Conservation (phyloP, 2,329 filamentous ascomycete species). For the Claviceps sp. region DNA sequence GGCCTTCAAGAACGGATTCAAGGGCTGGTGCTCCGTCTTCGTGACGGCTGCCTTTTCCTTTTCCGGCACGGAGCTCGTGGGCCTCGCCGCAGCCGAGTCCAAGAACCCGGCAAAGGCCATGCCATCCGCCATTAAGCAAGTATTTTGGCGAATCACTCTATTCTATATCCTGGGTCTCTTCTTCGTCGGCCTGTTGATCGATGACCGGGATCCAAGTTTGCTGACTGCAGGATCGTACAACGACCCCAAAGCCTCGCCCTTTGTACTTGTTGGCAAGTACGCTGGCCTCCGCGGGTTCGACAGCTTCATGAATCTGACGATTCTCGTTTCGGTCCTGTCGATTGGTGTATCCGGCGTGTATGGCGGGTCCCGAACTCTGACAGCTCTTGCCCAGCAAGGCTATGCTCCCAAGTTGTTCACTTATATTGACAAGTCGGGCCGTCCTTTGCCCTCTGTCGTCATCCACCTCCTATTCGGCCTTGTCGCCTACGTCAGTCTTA, state of each 20-base stretch:
- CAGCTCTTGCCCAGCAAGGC: constrained; percentile 44
- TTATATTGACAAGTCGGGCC: constrained; percentile 44
- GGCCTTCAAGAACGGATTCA: constrained; percentile 59
- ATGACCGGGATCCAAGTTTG: constrained; percentile 31
- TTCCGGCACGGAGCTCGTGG: constrained; percentile 56
- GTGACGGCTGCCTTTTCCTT: constrained; percentile 64
- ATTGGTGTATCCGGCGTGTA: constrained; percentile 47
- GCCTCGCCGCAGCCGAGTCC: constrained; percentile 33
- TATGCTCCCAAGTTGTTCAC: constrained; percentile 43
- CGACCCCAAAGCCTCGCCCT: constrained; percentile 31
- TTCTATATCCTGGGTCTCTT: constrained; percentile 41
- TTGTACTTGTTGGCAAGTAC: constrained; percentile 43
- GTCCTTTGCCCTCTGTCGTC: constrained; percentile 38
- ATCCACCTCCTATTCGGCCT: constrained; percentile 34
- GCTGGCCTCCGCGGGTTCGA: constrained; percentile 38
- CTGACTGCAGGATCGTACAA: constrained; percentile 25
- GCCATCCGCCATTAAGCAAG: constrained; percentile 74
- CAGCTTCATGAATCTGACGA: constrained; percentile 45
- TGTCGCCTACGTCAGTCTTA: constrained; percentile 29
- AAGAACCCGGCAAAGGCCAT: constrained; percentile 58
- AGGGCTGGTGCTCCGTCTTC: constrained; percentile 58
- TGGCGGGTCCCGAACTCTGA: constrained; percentile 44
- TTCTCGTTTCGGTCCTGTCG: constrained; percentile 43
- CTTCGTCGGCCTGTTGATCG: constrained; percentile 37
- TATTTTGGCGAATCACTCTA: constrained; percentile 43